phyloP scores from a whole-genome alignment of 2,329 filamentous ascomycete genomes.

The Talaromyces sp. region DNA sequence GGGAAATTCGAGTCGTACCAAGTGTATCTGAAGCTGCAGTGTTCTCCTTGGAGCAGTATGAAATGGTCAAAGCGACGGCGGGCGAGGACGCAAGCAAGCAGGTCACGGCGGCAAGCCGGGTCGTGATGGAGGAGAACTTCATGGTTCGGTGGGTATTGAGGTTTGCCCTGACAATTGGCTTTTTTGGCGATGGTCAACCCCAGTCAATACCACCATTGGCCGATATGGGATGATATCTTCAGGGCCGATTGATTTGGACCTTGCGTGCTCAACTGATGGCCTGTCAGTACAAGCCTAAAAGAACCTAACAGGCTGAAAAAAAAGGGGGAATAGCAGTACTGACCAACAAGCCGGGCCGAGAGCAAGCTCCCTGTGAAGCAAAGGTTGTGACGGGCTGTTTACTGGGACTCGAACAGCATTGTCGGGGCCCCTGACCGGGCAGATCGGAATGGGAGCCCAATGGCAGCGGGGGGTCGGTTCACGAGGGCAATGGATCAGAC shows the following conservation, averaged over 20 bases:
- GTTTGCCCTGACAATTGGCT: neutral
- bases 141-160: neutral
- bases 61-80: slow-evolving; percentile 22
- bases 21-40: slow-evolving; percentile 36
- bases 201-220: neutral
- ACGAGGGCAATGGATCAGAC: neutral
- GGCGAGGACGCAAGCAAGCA: slow-evolving; percentile 23
- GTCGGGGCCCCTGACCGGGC: neutral
- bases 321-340: neutral
- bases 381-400: neutral
- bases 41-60: slow-evolving; percentile 42
- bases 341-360: neutral
- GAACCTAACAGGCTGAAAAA: neutral
- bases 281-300: neutral
- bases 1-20: slow-evolving; percentile 27
- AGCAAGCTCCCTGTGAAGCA: neutral
- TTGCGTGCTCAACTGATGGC: neutral
- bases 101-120: slow-evolving; percentile 14
- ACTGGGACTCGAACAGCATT: neutral
- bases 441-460: neutral
- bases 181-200: neutral
- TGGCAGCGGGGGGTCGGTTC: neutral
- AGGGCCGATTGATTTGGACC: neutral
- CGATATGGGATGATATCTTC: neutral
- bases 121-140: neutral